These are phyloP conservation scores for Ensete ventricosum DNA, from an alignment of 176 grass and related monocot species.

Conservation along the genomic window DNA sequence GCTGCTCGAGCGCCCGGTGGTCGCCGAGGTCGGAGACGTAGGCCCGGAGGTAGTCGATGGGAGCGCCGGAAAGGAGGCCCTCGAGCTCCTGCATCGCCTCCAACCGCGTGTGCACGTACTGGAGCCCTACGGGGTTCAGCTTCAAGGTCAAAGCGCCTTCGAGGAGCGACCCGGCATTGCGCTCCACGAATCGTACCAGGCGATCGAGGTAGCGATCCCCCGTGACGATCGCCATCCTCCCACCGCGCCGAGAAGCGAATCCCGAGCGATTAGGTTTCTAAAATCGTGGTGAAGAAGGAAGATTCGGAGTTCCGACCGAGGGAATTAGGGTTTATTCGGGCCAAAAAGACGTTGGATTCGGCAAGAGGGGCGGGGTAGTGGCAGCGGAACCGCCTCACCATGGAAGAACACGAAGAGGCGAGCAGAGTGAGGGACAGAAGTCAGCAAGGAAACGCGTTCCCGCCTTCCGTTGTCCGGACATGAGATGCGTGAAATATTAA, in stretches of 20 bases:
- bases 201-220: slow-evolving; percentile 86
- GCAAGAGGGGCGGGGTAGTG: neutral
- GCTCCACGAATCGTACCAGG: slow-evolving; percentile 59
- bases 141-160: slow-evolving; percentile 77
- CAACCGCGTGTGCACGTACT: slow-evolving; percentile 86
- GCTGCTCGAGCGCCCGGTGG: slow-evolving; percentile 88
- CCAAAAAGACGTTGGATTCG: neutral
- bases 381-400: neutral
- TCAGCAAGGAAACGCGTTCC: neutral
- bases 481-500: no score
- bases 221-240: slow-evolving; percentile 35
- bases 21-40: slow-evolving; percentile 92
- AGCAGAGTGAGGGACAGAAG: no score
- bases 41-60: slow-evolving; percentile 90
- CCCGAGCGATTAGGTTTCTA: slow-evolving; percentile 32
- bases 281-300: neutral
- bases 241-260: neutral
- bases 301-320: neutral
- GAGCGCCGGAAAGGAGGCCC: slow-evolving; percentile 72
- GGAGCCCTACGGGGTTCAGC: slow-evolving; percentile 83
- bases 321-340: neutral
- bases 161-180: slow-evolving; percentile 53
- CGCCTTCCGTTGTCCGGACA: no score
- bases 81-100: slow-evolving; percentile 83
- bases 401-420: neutral